Percentiles rank a stretch among this genome's conserved stretches.
phyloP scores from a whole-genome alignment of 345 rosid species.

The Salix udensis region DNA sequence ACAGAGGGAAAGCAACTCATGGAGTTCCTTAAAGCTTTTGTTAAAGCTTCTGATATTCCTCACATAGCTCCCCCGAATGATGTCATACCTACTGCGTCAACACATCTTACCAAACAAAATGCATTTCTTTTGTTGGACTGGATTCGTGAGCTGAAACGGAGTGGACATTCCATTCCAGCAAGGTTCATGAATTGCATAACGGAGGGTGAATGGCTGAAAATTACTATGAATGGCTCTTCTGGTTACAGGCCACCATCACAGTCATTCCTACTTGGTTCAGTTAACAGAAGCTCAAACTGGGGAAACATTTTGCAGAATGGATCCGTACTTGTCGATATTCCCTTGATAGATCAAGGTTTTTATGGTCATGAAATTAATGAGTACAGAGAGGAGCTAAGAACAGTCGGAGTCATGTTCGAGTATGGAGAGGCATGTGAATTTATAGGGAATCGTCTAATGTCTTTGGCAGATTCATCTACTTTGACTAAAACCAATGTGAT shows the following conservation, averaged over 20 bases:
- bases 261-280: slow-evolving; percentile 44
- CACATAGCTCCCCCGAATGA: slow-evolving; percentile 49
- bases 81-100: slow-evolving; percentile 44
- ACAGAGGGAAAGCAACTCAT: slow-evolving; percentile 34
- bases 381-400: slow-evolving; percentile 44
- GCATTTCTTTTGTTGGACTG: slow-evolving; percentile 58
- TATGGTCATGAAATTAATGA: slow-evolving; percentile 41
- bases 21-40: slow-evolving; percentile 33
- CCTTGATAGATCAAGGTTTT: slow-evolving; percentile 51
- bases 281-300: slow-evolving; percentile 31
- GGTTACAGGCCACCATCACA: slow-evolving; percentile 52
- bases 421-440: slow-evolving; percentile 49
- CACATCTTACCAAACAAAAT: slow-evolving; percentile 48
- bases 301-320: slow-evolving; percentile 54
- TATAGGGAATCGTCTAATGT: slow-evolving; percentile 54
- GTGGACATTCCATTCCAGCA: slow-evolving; percentile 22
- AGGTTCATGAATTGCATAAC: slow-evolving; percentile 46
- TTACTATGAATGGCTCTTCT: slow-evolving; percentile 40
- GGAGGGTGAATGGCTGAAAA: slow-evolving; percentile 61
- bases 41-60: slow-evolving; percentile 50
- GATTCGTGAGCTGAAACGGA: slow-evolving; percentile 25
- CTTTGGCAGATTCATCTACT: slow-evolving; percentile 34
- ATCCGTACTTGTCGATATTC: slow-evolving; percentile 57
- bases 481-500: slow-evolving; percentile 38
- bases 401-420: slow-evolving; percentile 61